Evolutionary conservation across 2,329 filamentous ascomycete genomes (phyloP), one percentile per base, ranked within the genome.

Genomic region (Xylaria sp.): DNA sequence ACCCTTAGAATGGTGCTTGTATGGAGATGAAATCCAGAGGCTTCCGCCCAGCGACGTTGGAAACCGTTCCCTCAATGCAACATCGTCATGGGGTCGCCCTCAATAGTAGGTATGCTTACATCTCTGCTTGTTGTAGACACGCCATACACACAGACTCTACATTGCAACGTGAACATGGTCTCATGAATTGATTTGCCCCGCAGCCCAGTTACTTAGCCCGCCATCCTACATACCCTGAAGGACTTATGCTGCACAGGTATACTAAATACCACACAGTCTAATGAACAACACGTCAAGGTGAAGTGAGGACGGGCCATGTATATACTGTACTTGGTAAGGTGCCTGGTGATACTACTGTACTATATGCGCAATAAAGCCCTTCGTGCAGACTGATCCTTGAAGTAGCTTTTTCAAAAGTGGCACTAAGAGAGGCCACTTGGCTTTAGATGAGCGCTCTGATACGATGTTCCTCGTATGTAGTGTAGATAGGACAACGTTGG

Each of bases 41-140:
- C 52, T 54, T 55, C 31, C 23, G 33, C 36, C 62, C 55, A 46
- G 62, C 31, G 57, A 68, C 33, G 62, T 52, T 66, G 67, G 64
- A 52, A 57, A 48, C 59, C 56, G 51, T 58, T 66, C 41, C 39
- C 25, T 55, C 33, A 51, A 36, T 64, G 67, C 62, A 46, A 69
- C 68, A 56, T 71, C 61, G 66, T 66, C 66, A 69, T 71, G 69
- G 69, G 69, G 46, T 36, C 51, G 46, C 31, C 46, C 48, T 63
- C 64, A 64, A 65, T 68, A 61, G 61, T 64, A 48, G 46, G 51
- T 23, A 39, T 13, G 58, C 56, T 62, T 68, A 66, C 51, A 64
- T 64, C 56, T 46, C 51, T 63, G 52, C 31, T 55, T 55, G 62
- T 33, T 48, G 57, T 49, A 54, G 60, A 56, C 56, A 64, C 54